A percentile compares a stretch with the other conserved stretches of the same genome.
Evolutionary conservation across 2,329 filamentous ascomycete genomes (phyloP).

Genomic region (Fusarium coffeatum): DNA sequence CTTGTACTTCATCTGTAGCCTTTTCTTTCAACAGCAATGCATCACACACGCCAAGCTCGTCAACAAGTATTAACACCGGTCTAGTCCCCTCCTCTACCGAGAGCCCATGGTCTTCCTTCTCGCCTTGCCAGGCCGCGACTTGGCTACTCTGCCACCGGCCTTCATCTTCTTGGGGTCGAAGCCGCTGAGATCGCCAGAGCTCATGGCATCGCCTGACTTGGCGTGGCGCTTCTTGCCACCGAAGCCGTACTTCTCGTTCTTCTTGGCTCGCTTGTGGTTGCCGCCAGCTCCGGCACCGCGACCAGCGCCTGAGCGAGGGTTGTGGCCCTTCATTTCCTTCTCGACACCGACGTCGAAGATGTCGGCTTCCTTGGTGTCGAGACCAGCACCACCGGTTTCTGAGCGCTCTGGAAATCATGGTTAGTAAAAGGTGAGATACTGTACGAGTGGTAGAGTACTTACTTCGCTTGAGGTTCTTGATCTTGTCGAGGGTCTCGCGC

Average conservation of each 20-base stretch:
- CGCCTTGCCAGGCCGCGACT: conserved; percentile 63
- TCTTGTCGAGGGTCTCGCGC: conserved; percentile 93
- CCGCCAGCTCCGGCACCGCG: conserved; percentile 56
- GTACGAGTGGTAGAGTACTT: conserved; percentile 54
- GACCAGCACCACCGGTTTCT: conserved; percentile 69
- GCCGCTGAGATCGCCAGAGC: conserved; percentile 80
- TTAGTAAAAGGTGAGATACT: conserved; percentile 38
- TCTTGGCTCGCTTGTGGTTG: conserved; percentile 87
- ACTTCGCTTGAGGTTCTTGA: conserved; percentile 96
- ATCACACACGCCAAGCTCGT: conserved; percentile 12
- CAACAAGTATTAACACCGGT: conserved; percentile 10
- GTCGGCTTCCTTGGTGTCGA: conserved; percentile 81
- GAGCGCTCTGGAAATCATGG: conserved; percentile 77
- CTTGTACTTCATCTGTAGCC: conserved; percentile 40
- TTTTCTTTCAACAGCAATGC: conserved; percentile 41
- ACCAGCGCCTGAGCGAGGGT: conserved; percentile 54
- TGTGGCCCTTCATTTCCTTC: conserved; percentile 62
- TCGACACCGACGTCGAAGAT: conserved; percentile 93
- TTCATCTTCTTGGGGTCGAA: conserved; percentile 92
- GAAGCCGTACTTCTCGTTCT: conserved; percentile 93
- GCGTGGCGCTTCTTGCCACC: conserved; percentile 93
- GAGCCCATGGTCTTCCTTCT: conserved; percentile 59
- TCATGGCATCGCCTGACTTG: conserved; percentile 91
- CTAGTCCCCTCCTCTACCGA: conserved; percentile 30
- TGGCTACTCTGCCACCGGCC: conserved; percentile 57